phyloP scores from a whole-genome alignment of 805 yeast genomes.

The Candida anglica region DNA sequence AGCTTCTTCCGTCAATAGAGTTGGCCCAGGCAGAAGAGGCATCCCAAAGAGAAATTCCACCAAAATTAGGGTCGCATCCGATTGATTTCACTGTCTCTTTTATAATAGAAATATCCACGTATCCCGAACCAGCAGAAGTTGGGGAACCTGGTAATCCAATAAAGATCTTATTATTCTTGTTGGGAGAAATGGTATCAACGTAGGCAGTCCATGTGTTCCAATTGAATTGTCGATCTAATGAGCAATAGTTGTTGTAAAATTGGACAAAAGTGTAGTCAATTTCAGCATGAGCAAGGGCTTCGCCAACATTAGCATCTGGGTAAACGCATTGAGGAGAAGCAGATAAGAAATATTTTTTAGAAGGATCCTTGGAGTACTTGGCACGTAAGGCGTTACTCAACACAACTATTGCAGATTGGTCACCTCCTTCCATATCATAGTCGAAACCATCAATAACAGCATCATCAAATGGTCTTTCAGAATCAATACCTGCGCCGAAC shows the following conservation, averaged over 20 bases:
- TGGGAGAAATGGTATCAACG: slow-evolving; percentile 58
- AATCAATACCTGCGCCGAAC: slow-evolving; percentile 26
- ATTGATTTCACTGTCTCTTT: slow-evolving; percentile 12
- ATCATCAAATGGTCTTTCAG: slow-evolving; percentile 21
- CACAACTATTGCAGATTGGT: slow-evolving; percentile 18
- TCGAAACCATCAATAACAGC: slow-evolving; percentile 33
- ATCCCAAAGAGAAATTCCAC: slow-evolving; percentile 37
- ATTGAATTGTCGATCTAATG: slow-evolving; percentile 47
- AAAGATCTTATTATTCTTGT: slow-evolving; percentile 62
- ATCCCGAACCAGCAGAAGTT: slow-evolving; percentile 56
- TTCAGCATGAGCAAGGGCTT: slow-evolving; percentile 41
- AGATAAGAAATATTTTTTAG: slow-evolving; percentile 66
- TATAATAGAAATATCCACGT: slow-evolving; percentile 23
- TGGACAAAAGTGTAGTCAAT: slow-evolving; percentile 83
- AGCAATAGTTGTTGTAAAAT: slow-evolving; percentile 84
- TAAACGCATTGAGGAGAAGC: slow-evolving; percentile 93
- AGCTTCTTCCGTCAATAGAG: too few relatives aligned
- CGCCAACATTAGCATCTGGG: slow-evolving; percentile 56
- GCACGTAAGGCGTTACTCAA: slow-evolving; percentile 24
- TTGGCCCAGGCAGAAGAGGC: slow-evolving; percentile 24
- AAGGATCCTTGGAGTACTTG: slow-evolving; percentile 15
- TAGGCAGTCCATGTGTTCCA: slow-evolving; percentile 68
- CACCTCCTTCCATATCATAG: slow-evolving; percentile 24
- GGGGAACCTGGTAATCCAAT: slow-evolving; percentile 66
- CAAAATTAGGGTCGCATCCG: slow-evolving; percentile 21